A percentile compares a stretch with the other conserved stretches of the same genome.
Evolutionary conservation across 2,329 filamentous ascomycete species (phyloP).

Genomic region (Colletotrichum simmondsii): DNA sequence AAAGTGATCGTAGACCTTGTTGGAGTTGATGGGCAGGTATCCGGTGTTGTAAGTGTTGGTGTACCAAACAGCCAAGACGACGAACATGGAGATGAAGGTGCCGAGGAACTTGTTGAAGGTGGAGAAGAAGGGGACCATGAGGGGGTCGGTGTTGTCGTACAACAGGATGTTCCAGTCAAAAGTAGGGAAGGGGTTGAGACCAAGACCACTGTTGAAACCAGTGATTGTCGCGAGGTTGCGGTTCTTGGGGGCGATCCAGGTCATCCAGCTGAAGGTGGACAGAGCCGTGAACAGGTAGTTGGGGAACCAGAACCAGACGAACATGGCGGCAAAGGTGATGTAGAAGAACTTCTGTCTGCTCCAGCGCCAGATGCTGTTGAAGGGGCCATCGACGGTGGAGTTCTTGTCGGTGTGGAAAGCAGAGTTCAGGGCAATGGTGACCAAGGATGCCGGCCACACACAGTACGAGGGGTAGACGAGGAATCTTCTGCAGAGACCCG

Average conservation of each 20-base stretch:
- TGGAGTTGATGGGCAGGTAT: conserved; percentile 65
- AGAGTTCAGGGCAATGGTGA: conserved; percentile 54
- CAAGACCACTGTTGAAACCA: conserved; percentile 44
- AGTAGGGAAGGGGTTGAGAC: conserved; percentile 42
- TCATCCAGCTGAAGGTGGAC: conserved; percentile 57
- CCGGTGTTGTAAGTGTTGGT: conserved; percentile 66
- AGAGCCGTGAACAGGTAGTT: conserved; percentile 56
- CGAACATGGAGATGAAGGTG: conserved; percentile 63
- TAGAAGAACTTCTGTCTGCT: conserved; percentile 54
- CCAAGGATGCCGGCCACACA: conserved; percentile 59
- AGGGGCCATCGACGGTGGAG: conserved; percentile 42
- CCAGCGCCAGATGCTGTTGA: conserved; percentile 46
- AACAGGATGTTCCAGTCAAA: conserved; percentile 44
- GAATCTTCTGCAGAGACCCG: conserved; percentile 52
- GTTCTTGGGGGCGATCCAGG: conserved; percentile 56
- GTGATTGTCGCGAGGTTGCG: conserved; percentile 40
- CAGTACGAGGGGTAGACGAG: conserved; percentile 57
- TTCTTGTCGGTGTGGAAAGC: conserved; percentile 53
- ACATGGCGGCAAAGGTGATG: conserved; percentile 51
- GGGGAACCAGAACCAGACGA: conserved; percentile 62
- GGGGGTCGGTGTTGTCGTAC: conserved; percentile 45
- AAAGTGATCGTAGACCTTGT: conserved; percentile 61
- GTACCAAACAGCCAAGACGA: conserved; percentile 69
- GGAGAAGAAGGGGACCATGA: conserved; percentile 65
- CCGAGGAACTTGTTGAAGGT: conserved; percentile 72